Base-by-base conservation (phyloP, 208 protist genomes). In the Acanthamoeba polyphaga region DNA sequence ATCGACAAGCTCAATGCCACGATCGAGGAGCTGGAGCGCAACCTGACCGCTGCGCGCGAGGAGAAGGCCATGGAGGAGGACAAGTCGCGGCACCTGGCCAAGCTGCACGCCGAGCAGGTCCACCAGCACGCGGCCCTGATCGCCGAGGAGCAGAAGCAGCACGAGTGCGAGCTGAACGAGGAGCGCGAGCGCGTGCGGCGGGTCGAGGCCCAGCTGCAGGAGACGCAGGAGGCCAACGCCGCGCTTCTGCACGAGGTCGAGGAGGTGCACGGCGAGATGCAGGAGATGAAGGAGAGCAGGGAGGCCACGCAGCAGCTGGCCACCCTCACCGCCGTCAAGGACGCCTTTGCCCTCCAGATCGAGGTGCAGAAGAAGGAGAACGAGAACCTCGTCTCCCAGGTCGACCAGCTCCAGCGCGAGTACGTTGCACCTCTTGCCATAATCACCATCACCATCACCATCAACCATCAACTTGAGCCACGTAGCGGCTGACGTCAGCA, bases 331-430 rank as follows among this genome's bases (percentile, higher is more conserved):
- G 78, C 78, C 34, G 49, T 85, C 24, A 85, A 85, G 49, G 78
- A 85, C 27, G 78, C 78, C 15, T 85, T 85, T 60, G 78, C 78
- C 15, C 38, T 60, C 24, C 78, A 85, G 46, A 85, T 85, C 27
- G 78, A 85, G 27, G 78, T 85, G 19, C 78, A 85, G 78, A 85
- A 85, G 49, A 85, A 62, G 49, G 78, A 85, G 29, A 85, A 85
- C 78, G 78, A 85, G 78, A 32, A n/a, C 12, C 78, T 85, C 46
- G n/a, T 24, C 22, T 32, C 46, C 22, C 78, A 85, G 46, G 49
- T 85, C 29, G 78, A 85, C 8, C 5, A 55, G 10, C 78, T 85
- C 46, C 46, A 85, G 78, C 78, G 78, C 12, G 46, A 85, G 78
- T 85, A 85, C 78, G 72, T 80, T 32, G 6, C 68, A 46, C 17